These are phyloP conservation scores for Ramaria rubella DNA, from an alignment of 768 basidiomycete genomes.

Conservation along the genomic window DNA sequence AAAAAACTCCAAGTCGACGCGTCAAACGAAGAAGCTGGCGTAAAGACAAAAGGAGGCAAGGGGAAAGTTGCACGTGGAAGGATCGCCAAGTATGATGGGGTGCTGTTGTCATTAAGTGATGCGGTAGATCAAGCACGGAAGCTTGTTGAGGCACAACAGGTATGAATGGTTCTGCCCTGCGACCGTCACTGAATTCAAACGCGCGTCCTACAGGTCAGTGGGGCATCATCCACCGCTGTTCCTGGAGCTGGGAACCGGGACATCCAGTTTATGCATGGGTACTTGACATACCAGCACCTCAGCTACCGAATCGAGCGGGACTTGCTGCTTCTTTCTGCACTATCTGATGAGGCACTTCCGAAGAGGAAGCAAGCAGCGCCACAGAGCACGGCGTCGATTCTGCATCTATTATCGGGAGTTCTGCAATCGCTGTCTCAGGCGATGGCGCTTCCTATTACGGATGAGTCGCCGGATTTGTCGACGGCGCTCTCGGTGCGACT, in stretches of 20 bases:
- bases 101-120: conserved; percentile 79
- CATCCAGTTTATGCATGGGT: conserved; percentile 79
- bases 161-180: conserved; percentile 25
- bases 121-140: conserved; percentile 81
- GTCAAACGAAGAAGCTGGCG: conserved; percentile 26
- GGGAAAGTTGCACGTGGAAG: conserved; percentile 54
- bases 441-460: conserved; percentile 74
- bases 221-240: conserved; percentile 32
- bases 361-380: background rate
- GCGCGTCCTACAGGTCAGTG: conserved; percentile 23
- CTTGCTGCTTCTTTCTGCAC: conserved; percentile 65
- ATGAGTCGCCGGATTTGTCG: conserved; percentile 79
- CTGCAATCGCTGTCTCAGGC: conserved; percentile 82
- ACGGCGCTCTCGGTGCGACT: conserved; percentile 71
- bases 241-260: conserved; percentile 49
- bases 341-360: conserved; percentile 20
- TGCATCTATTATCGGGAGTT: conserved; percentile 59
- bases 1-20: conserved; percentile 39
- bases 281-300: conserved; percentile 81
- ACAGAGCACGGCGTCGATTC: conserved; percentile 3
- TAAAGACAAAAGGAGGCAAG: conserved; percentile 29
- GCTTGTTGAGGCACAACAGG: conserved; percentile 80
- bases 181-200: background rate
- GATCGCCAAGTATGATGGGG: conserved; percentile 82
- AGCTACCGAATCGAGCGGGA: conserved; percentile 86